A percentile compares a stretch with the other conserved stretches of the same genome.
phyloP scores from a whole-genome alignment of 371 early-diverging fungal genomes.

The Funneliformis caledonium region DNA sequence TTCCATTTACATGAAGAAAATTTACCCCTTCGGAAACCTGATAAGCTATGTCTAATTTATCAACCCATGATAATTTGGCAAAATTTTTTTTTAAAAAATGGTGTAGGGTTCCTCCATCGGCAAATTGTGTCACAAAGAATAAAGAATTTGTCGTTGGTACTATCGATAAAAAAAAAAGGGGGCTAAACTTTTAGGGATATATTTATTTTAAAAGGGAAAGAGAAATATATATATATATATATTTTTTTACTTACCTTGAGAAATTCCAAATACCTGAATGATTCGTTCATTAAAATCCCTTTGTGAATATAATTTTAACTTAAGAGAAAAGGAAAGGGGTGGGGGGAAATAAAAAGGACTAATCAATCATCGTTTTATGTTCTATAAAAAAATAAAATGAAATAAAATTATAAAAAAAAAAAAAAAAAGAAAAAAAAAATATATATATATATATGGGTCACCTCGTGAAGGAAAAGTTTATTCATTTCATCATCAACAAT shows the following conservation, averaged over 20 bases:
- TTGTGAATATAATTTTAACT: conserved; percentile 14
- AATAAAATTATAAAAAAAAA: neutral
- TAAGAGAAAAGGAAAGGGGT: neutral
- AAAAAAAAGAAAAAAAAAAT: neutral
- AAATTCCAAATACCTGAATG: conserved; percentile 1
- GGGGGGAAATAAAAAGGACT: neutral
- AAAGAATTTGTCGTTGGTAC: neutral
- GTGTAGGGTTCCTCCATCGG: neutral
- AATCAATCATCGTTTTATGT: neutral
- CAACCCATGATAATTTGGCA: neutral
- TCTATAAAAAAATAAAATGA: neutral
- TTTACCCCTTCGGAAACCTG: conserved; percentile 7
- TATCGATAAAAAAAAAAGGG: neutral
- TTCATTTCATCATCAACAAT: neutral
- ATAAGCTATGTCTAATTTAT: conserved; percentile 9
- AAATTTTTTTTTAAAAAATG: conserved; percentile 3
- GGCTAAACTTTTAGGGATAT: neutral
- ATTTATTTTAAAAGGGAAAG: neutral
- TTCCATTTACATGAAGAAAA: conserved; percentile 1
- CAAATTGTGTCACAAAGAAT: conserved; percentile 2
- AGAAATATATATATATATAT: neutral
- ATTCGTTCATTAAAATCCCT: conserved; percentile 4
- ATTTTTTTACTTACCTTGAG: conserved; percentile 1
- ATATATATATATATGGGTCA: neutral
- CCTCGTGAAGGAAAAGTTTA: conserved; percentile 3